Conservation (phyloP, 768 basidiomycete species). For the Leccinum broughii region DNA sequence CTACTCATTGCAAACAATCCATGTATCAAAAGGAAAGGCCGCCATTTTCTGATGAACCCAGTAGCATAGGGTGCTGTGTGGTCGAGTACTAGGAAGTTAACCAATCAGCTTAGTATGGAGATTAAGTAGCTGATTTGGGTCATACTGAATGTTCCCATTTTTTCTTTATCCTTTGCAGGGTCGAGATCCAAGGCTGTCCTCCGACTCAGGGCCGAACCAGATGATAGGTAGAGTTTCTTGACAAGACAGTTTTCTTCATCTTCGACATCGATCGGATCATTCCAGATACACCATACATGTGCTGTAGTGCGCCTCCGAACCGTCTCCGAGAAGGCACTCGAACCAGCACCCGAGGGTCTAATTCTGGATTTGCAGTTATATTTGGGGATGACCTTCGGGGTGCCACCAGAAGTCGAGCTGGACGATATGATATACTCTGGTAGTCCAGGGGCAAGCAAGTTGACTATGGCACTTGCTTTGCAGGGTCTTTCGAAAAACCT, state of each 20-base stretch:
- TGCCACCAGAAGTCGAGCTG: slow-evolving; percentile 20
- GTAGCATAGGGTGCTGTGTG: not conserved
- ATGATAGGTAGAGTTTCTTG: not conserved
- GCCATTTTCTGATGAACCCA: not conserved
- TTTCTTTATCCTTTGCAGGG: not conserved
- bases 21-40: not conserved
- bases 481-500: slow-evolving; percentile 10
- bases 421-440: slow-evolving; percentile 19
- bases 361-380: slow-evolving; percentile 6
- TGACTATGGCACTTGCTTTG: slow-evolving; percentile 1
- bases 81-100: not conserved
- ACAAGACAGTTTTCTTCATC: slow-evolving; percentile 2
- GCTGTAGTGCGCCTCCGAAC: slow-evolving; percentile 8
- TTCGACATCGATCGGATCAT: not conserved
- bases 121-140: not conserved
- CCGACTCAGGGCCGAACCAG: not conserved
- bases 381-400: slow-evolving; percentile 11
- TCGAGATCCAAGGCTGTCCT: not conserved
- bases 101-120: not conserved
- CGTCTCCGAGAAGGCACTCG: not conserved
- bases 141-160: not conserved
- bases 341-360: not conserved
- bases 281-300: not conserved
- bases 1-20: not conserved
- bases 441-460: slow-evolving; percentile 20